phyloP scores from a whole-genome alignment of 1,284 basidiomycete species.

The Ganoderma boninense region DNA sequence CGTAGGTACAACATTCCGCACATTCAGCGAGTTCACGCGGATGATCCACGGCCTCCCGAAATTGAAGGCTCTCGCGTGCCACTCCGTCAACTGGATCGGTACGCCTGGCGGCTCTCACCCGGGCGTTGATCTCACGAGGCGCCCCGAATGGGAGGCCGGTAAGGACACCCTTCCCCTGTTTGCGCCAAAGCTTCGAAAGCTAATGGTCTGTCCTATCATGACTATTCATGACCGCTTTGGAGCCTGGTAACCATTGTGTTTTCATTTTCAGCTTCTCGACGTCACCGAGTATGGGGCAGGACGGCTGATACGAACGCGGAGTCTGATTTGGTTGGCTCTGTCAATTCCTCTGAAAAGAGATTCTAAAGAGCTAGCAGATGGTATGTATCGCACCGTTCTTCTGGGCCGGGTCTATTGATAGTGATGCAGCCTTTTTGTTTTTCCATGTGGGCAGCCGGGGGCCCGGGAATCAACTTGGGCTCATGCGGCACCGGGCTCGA shows the following conservation, averaged over 20 bases:
- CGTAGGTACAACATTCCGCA: not conserved
- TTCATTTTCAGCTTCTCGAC: not conserved
- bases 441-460: not conserved
- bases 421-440: too few relatives aligned
- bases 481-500: not conserved
- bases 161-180: not conserved
- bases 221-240: not conserved
- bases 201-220: not conserved
- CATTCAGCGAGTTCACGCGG: not conserved
- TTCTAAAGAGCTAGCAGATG: not conserved
- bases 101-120: not conserved
- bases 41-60: not conserved
- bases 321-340: not conserved
- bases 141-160: not conserved
- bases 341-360: not conserved
- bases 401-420: too few relatives aligned
- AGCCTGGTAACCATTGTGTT: not conserved
- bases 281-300: not conserved
- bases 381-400: not conserved
- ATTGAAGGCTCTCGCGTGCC: not conserved
- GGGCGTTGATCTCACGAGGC: not conserved
- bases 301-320: not conserved
- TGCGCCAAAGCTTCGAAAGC: not conserved
- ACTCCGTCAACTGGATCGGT: not conserved
- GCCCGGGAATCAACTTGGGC: not conserved